phyloP scores from a whole-genome alignment of 441 rosid species.

The Corymbia calophylla region DNA sequence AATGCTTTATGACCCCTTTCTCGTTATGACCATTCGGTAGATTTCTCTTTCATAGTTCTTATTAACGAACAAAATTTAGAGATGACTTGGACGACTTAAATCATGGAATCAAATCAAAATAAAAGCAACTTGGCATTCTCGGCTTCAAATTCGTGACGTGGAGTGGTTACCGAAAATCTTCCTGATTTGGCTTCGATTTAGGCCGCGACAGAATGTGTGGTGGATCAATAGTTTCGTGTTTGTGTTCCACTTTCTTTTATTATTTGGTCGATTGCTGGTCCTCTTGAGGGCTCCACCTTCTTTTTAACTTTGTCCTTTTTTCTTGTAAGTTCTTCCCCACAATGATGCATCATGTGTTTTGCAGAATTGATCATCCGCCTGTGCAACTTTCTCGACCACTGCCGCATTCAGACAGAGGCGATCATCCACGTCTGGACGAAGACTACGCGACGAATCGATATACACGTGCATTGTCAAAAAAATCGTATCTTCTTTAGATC shows the following conservation, averaged over 20 bases:
- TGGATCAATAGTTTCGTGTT: too few relatives aligned
- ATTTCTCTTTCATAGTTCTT: too few relatives aligned
- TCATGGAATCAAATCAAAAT: neutral
- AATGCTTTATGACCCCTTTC: too few relatives aligned
- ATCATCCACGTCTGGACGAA: neutral
- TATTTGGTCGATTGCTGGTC: too few relatives aligned
- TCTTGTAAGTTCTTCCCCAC: neutral
- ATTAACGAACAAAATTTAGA: too few relatives aligned
- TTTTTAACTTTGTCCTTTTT: too few relatives aligned
- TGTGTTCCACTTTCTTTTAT: too few relatives aligned
- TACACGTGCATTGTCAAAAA: neutral
- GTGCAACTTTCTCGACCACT: rapidly evolving
- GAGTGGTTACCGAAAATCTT: rapidly evolving
- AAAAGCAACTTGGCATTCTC: neutral
- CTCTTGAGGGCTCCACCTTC: too few relatives aligned
- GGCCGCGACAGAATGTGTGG: rapidly evolving
- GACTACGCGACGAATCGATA: neutral
- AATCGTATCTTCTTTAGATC: neutral
- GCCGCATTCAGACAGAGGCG: rapidly evolving
- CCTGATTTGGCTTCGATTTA: neutral
- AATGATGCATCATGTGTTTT: neutral
- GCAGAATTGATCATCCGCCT: neutral
- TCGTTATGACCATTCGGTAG: too few relatives aligned
- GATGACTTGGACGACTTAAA: too few relatives aligned
- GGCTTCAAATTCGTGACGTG: neutral